A percentile compares a stretch with the other conserved stretches of the same genome.
phyloP scores from a whole-genome alignment of 768 basidiomycete species.

The Boletus edulis region DNA sequence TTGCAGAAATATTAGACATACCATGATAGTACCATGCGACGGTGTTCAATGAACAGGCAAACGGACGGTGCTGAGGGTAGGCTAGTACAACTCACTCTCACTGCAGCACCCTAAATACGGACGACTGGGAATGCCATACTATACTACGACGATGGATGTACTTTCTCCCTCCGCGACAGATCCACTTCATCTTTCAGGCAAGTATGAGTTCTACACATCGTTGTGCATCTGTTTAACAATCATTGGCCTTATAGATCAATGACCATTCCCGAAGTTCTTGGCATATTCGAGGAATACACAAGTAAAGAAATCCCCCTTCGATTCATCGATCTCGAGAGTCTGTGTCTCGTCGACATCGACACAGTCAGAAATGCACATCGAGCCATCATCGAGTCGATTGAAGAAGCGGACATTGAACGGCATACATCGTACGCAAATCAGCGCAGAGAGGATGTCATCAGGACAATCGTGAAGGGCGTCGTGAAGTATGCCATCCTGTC shows the following conservation, averaged over 20 bases:
- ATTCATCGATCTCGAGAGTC: slow-evolving; percentile 13
- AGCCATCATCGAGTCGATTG: slow-evolving; percentile 13
- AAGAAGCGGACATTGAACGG: slow-evolving; percentile 18
- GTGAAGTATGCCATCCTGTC: slow-evolving; percentile 23
- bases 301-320: slow-evolving; percentile 12
- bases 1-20: not conserved
- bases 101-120: too few species aligned
- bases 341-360: slow-evolving; percentile 12
- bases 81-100: too few species aligned
- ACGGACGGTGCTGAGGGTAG: too few species aligned
- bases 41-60: too few species aligned
- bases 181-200: too few species aligned
- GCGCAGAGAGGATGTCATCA: slow-evolving; percentile 21
- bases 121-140: too few species aligned
- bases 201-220: not conserved
- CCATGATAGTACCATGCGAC: not conserved
- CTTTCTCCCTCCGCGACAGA: too few species aligned
- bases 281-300: slow-evolving; percentile 10
- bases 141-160: too few species aligned
- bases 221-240: too few species aligned
- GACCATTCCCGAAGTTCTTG: slow-evolving; percentile 16
- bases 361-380: slow-evolving; percentile 2
- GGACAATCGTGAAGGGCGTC: slow-evolving; percentile 18
- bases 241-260: not conserved
- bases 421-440: slow-evolving; percentile 25